Evolutionary conservation across 495 filamentous ascomycete species (phyloP).

Genomic region (Poronia punctata): DNA sequence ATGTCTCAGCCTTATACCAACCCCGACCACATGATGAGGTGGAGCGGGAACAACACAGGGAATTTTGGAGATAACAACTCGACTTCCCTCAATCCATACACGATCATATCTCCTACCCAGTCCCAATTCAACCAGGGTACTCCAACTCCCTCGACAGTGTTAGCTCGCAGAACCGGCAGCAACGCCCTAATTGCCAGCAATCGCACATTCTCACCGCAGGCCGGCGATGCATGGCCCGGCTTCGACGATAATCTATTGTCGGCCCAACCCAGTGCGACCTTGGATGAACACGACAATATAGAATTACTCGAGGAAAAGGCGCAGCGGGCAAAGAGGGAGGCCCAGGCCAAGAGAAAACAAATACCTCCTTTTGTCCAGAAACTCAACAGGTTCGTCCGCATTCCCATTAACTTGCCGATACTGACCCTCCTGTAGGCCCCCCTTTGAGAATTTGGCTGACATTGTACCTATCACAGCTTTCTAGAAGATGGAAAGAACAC

Average conservation of each 20-base stretch:
- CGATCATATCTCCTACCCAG: conserved; percentile 34
- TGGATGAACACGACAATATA: conserved; percentile 60
- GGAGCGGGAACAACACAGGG: conserved; percentile 29
- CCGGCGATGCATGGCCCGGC: conserved; percentile 36
- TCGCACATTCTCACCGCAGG: conserved; percentile 37
- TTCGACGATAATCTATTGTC: conserved; percentile 38
- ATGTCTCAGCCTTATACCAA: conserved; percentile 36
- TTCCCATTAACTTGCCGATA: not conserved
- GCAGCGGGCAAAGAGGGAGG: conserved; percentile 68
- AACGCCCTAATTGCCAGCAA: conserved; percentile 51
- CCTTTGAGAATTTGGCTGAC: not conserved
- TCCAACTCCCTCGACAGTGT: conserved; percentile 50
- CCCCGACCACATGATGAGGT: conserved; percentile 35
- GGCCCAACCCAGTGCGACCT: conserved; percentile 27
- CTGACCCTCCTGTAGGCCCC: not conserved
- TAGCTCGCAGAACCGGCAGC: conserved; percentile 58
- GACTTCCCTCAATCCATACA: conserved; percentile 30
- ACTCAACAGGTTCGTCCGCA: conserved; percentile 72
- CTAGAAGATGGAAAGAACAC: conserved; percentile 87
- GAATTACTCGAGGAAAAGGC: conserved; percentile 73
- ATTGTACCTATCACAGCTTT: conserved; percentile 52
- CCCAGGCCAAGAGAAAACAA: conserved; percentile 78
- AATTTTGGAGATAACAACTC: conserved; percentile 28
- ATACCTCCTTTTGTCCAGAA: conserved; percentile 99
- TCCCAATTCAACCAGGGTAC: conserved; percentile 31